Evolutionary conservation across 345 rosid genomes (phyloP), one percentile per base, ranked within the genome.

Genomic region (Ailanthus altissimus): DNA sequence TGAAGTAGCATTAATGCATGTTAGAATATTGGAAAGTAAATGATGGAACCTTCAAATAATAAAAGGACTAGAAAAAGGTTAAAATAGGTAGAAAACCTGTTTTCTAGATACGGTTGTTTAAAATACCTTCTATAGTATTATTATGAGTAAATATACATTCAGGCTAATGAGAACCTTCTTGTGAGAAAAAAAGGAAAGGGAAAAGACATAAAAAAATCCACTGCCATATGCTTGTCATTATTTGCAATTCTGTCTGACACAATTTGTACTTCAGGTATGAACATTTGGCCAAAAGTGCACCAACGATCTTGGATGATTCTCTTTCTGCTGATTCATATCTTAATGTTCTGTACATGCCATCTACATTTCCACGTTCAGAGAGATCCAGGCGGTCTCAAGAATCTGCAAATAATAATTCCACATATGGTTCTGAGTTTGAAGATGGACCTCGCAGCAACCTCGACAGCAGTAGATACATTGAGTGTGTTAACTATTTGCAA

Each of bases 291-390:
- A 93, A 83, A 85, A 93, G 97, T 78, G 98, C 99, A 53, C 99
- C 99, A 8, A 92, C 98, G 69, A 92, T 95, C 84, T 89, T 95
- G 93, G 98, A 93, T 60, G 99, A 95, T 83, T 93, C 98, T 43
- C 91, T 93, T 73, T 95, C 99, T 75, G 96, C 99, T 63, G 99
- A 95, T 89, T 95, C 99, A 68, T 95, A 95, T 83, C 91, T 93
- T 54, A 93, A 93, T 87, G 93, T 95, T 61, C 83, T 95, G 42
- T 87, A 93, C 87, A 95, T 95, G 93, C 99, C 99, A 75, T 88
- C 99, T 56, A 95, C 98, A 45, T 93, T 92, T 75, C 99, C 99
- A 64, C 98, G 97, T 50, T 90, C 99, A 64, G 99, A 95, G 85
- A 85, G 91, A 85, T 91, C 94, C 60, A 88, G 98, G 81, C 85